These are phyloP conservation scores for Vigna hirtella DNA, from an alignment of 306 rosid genomes.

Conservation along the genomic window DNA sequence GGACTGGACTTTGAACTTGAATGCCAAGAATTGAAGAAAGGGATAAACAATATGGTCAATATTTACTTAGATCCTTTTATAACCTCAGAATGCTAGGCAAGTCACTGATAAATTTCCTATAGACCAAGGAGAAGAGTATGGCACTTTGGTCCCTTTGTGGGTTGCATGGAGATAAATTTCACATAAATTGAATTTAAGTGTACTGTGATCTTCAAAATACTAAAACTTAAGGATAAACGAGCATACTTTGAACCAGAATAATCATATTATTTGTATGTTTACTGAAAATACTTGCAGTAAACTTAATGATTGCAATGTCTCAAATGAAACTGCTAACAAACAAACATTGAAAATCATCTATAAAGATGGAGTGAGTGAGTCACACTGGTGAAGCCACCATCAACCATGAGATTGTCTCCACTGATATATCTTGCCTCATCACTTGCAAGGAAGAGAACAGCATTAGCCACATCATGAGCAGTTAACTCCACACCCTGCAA, in stretches of 20 bases:
- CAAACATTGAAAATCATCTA: constrained; percentile 49
- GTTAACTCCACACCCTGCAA: constrained; percentile 76
- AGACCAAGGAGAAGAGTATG: too few species aligned
- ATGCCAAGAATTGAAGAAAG: too few species aligned
- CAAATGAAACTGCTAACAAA: neutral
- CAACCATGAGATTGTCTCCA: constrained; percentile 75
- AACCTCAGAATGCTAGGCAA: too few species aligned
- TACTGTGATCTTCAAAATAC: too few species aligned
- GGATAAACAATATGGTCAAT: too few species aligned
- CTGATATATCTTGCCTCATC: constrained; percentile 79
- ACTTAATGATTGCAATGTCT: neutral
- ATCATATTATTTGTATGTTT: neutral
- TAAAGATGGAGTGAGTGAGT: constrained; percentile 68
- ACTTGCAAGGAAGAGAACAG: constrained; percentile 83
- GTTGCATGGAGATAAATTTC: too few species aligned
- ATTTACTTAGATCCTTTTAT: too few species aligned
- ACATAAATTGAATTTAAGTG: too few species aligned
- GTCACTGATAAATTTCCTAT: too few species aligned
- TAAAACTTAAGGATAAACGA: neutral
- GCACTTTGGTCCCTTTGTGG: too few species aligned
- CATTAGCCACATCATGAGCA: constrained; percentile 74
- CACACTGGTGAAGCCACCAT: constrained; percentile 69
- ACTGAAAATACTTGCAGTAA: neutral
- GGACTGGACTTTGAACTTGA: too few species aligned
- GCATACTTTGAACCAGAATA: neutral